Evolutionary conservation across 495 filamentous ascomycete species (phyloP), one percentile per base, ranked within the genome.

Genomic region (Pseudoneurospora amorphoporcata): DNA sequence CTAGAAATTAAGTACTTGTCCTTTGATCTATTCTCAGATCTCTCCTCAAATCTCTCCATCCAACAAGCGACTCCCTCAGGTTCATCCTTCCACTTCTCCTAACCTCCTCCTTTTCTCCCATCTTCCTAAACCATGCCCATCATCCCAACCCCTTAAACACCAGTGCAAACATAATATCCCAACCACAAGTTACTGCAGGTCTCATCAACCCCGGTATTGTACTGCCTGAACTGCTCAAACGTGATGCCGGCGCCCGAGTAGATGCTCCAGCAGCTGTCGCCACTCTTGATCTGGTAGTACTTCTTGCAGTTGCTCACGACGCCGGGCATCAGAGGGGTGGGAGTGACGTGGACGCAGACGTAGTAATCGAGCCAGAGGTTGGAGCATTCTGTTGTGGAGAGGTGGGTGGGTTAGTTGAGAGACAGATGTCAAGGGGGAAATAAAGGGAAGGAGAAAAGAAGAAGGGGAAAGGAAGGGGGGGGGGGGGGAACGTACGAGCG

Each of bases 331-430:
- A 43, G n/a, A 0, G 74, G 69, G 0, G 38, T 3, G 12, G 73
- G 40, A 32, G 12, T 23, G n/a, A 98, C 45, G 71, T 40, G 39
- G 32, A 74, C 69, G 38, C 74, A 76, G 72, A 72, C 68, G 38
- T 73, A 76, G 68, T 71, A 73, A 42, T 65, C 74, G 8, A 69
- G 0, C 70, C 70, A 72, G 37, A 74, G 58, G 35, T 39, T 61
- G 39, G 39, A 53, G 74, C 76, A 77, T 32, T 69, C 68, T 23
- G 61, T 39, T 14, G 14, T 1, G 10, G 8, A 14, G 9, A 14
- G 23, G 23, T 23, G 23, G 19, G 45, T 10, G n/a, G 19, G 47
- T 58, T 58, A 58, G 47, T 58, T 32, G 43, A 16, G 23, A 10
- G n/a, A 58, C 29, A 6, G 5, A 4, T 23, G 5, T 4, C 14